Evolutionary conservation across 306 rosid species (phyloP), one percentile per base, ranked within the genome.

Genomic region (Vachellia collinsii): DNA sequence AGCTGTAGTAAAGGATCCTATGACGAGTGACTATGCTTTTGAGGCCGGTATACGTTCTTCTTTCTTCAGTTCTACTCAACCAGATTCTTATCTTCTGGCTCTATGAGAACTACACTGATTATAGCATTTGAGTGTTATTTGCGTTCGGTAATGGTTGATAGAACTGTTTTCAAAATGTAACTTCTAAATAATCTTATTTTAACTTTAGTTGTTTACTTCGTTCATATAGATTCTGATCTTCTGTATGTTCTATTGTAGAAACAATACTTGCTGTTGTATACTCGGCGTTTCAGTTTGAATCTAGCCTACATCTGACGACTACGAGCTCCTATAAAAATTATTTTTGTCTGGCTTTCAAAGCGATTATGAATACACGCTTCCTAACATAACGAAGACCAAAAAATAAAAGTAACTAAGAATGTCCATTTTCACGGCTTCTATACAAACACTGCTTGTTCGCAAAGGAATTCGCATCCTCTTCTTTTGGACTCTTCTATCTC

Each of bases 1-100:
- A 56, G 95, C 99, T 23, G 97, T 94, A 62, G 95, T 94, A 77
- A 93, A 89, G 88, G 99, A 92, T 88, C 81, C 95, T 64, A 91
- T 89, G 91, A 94, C 97, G 62, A 87, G 83, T 83, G 99, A 93
- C 82, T 93, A 93, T 82, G 97, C 90, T 78, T 94, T 94, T 87
- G 99, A 93, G 85, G 99, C 97, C 20, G 99, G 97, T 94, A 88
- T 17, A 46, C 75, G 17, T 47, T 74, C 71, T 80, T 74, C 71
- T 80, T 51, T 29, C 83, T 46, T 72, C 53, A 69, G 70, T 71
- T 84, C 74, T 71, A 68, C 59, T 58, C 38, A 51, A 41, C 78
- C 53, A 62, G 25, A 61, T 46, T 73, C 41, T 76, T 70, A 76
- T 79, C 44, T 66, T 59, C 9, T 78, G 80, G 58, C 75, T 78